These are phyloP conservation scores for Candida ficus DNA, from an alignment of 805 yeast species.

Conservation along the genomic window DNA sequence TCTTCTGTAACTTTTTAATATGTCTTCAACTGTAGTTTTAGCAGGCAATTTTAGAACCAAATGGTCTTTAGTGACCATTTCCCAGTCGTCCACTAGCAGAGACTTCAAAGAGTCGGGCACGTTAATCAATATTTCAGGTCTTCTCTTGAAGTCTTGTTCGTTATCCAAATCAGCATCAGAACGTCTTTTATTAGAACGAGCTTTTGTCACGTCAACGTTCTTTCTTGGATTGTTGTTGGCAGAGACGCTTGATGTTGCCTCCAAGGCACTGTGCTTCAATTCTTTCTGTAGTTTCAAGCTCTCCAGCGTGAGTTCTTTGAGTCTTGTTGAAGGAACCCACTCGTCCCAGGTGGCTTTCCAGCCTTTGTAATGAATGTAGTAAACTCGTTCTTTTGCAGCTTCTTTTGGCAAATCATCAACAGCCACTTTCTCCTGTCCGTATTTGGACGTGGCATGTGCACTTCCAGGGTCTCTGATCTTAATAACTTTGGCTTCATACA, in stretches of 20 bases:
- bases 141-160: conserved; percentile 21
- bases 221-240: conserved; percentile 8
- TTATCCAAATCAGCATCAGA: conserved; percentile 28
- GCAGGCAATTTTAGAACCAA: conserved; percentile 65
- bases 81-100: conserved; percentile 90
- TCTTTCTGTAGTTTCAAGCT: conserved; percentile 60
- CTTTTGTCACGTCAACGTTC: conserved; percentile 13
- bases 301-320: conserved; percentile 64
- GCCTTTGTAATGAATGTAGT: conserved; percentile 84
- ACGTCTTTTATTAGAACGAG: conserved; percentile 19
- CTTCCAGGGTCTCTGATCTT: conserved; percentile 55
- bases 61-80: conserved; percentile 74
- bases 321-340: conserved; percentile 75
- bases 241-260: conserved; percentile 20
- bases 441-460: conserved; percentile 34
- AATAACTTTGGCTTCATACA: conserved; percentile 82
- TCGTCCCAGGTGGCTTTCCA: conserved; percentile 98
- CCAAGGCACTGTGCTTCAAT: conserved; percentile 44
- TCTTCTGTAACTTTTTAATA: conserved; percentile 48
- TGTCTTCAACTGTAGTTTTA: conserved; percentile 43
- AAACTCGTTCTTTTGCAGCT: conserved; percentile 36
- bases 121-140: conserved; percentile 42
- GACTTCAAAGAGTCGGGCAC: conserved; percentile 68
- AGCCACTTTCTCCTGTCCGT: conserved; percentile 31
- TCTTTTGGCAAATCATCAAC: conserved; percentile 30